Evolutionary conservation across 768 basidiomycete species (phyloP), one percentile per base, ranked within the genome.

Genomic region (Panaeolus cyanescens): DNA sequence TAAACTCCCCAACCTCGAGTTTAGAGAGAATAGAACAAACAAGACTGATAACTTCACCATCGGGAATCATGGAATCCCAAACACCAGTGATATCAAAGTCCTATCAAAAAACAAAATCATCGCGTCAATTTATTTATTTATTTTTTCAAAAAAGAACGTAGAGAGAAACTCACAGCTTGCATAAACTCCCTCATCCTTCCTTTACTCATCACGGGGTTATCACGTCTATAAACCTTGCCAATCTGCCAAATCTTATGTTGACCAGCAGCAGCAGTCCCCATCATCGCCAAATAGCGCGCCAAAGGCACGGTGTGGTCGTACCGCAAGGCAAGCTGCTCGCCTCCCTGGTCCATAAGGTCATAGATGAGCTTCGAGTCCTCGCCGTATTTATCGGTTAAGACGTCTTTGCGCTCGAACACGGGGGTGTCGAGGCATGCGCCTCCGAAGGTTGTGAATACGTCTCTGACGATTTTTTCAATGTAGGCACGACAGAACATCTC

Each of bases 261-360:
- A 1, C 45, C 45, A 5, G 83, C 78, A 66, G 74, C 84, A 64
- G 82, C 89, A n/a, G 86, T 87, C n/a, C 93, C 91, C 61, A 87
- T 87, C 95, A 99, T 99, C 28, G 97, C 96, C 17, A 99, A 80
- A 74, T 94, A 96, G 32, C 97, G 82, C 20, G 96, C 97, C 40
- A 99, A 89, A 5, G 97, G 97, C 25, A 99, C 96, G 22, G 96
- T 99, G 70, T 99, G 90, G 72, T 99, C 96, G 70, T 99, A 99
- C 58, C 97, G 81, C 67, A 99, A 76, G 10, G 94, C 93, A 56
- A 98, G 89, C 69, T 99, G 86, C 74, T 99, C 97, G 5, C 97
- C 97, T 2, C 97, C 96, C 70, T 99, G 96, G 75, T 99, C 97
- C 82, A 90, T 88, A 54, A 99, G 83, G 75, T 99, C 97, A 72